Evolutionary conservation across 768 basidiomycete genomes (phyloP).

Genomic region (Rickenella mellea): DNA sequence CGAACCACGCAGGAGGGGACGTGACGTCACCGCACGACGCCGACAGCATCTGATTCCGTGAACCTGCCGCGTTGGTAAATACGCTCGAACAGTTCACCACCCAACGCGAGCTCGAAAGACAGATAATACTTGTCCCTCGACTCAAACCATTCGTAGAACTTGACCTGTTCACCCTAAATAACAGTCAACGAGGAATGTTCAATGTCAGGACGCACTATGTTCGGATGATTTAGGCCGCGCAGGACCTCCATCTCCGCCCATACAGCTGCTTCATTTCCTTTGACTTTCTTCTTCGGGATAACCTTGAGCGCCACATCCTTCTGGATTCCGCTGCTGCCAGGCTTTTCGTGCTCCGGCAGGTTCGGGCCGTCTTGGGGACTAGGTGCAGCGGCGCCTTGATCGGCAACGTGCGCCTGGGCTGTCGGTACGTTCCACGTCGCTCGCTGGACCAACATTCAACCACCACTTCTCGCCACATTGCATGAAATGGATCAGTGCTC

Average conservation of each 20-base stretch:
- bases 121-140: slow-evolving; percentile 90
- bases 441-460: slow-evolving; percentile 27
- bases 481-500: slow-evolving; percentile 17
- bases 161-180: slow-evolving; percentile 47
- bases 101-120: slow-evolving; percentile 87
- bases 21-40: slow-evolving; percentile 48
- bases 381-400: slow-evolving; percentile 45
- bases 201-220: slow-evolving; percentile 53
- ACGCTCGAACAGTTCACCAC: slow-evolving; percentile 91
- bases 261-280: slow-evolving; percentile 80
- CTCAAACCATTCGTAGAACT: slow-evolving; percentile 96
- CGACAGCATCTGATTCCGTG: slow-evolving; percentile 84
- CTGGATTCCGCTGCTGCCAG: slow-evolving; percentile 24
- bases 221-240: slow-evolving; percentile 81
- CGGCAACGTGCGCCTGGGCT: slow-evolving; percentile 45
- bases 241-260: slow-evolving; percentile 93
- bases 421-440: slow-evolving; percentile 73
- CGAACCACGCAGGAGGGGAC: slow-evolving; percentile 16
- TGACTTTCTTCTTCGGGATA: slow-evolving; percentile 92
- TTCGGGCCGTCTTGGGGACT: background rate
- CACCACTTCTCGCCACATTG: background rate
- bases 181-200: slow-evolving; percentile 3
- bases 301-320: slow-evolving; percentile 84
- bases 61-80: slow-evolving; percentile 83
- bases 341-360: background rate